phyloP scores from a whole-genome alignment of 2,329 filamentous ascomycete genomes.

The Neofusicoccum parvum region DNA sequence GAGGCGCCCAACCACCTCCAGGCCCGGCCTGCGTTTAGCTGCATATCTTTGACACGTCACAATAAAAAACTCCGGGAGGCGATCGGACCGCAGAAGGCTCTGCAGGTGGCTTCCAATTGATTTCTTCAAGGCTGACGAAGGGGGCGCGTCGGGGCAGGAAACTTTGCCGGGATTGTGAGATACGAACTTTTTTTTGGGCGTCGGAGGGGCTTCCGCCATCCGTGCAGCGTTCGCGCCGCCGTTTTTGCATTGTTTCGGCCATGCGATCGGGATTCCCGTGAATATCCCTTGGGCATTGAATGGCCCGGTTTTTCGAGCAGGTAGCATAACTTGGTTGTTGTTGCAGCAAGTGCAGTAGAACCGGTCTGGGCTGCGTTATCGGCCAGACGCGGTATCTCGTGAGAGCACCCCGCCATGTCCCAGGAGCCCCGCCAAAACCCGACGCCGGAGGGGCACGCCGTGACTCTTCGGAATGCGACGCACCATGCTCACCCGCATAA shows the following conservation, averaged over 20 bases:
- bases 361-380: neutral
- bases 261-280: neutral
- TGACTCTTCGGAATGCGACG: slow-evolving; percentile 1
- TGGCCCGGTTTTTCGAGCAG: neutral
- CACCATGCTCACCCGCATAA: slow-evolving; percentile 10
- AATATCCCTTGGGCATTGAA: neutral
- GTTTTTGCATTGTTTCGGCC: slow-evolving; percentile 6
- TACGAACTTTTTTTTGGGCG: slow-evolving; percentile 7
- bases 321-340: neutral
- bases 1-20: slow-evolving; percentile 17
- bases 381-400: neutral
- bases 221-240: neutral
- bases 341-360: neutral
- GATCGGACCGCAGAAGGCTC: slow-evolving; percentile 8
- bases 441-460: neutral
- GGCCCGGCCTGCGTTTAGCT: slow-evolving; percentile 16
- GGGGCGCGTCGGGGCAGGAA: slow-evolving; percentile 8
- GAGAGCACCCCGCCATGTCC: slow-evolving; percentile 8
- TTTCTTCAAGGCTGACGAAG: slow-evolving; percentile 17
- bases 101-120: slow-evolving; percentile 7
- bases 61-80: slow-evolving; percentile 4
- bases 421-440: neutral
- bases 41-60: slow-evolving; percentile 20
- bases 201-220: slow-evolving; percentile 8
- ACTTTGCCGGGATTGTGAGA: slow-evolving; percentile 19